Conservation (phyloP, 2,329 filamentous ascomycete genomes). For the Pestalotiopsis sp. region DNA sequence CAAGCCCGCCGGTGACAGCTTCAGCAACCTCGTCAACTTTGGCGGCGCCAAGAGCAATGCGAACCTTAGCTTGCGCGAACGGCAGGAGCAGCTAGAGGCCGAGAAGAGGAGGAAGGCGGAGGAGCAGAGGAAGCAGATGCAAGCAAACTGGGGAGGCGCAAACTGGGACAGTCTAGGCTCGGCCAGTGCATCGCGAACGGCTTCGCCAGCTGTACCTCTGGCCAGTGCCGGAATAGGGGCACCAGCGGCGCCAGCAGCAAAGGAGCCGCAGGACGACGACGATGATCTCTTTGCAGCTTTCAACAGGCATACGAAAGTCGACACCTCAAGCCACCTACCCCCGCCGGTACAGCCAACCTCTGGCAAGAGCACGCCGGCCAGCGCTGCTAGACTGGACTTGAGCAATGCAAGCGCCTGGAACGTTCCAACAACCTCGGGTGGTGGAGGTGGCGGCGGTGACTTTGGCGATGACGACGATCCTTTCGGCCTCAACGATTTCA, state of each 20-base stretch:
- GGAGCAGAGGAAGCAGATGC: slow-evolving; percentile 68
- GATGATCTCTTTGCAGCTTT: slow-evolving; percentile 70
- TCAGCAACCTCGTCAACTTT: slow-evolving; percentile 73
- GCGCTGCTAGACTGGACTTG: slow-evolving; percentile 48
- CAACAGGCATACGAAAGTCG: slow-evolving; percentile 64
- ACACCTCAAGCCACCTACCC: slow-evolving; percentile 65
- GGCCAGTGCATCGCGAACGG: slow-evolving; percentile 45
- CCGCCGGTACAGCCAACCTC: slow-evolving; percentile 45
- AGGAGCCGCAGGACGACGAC: slow-evolving; percentile 41
- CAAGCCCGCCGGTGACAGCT: slow-evolving; percentile 68
- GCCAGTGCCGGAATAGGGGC: slow-evolving; percentile 25
- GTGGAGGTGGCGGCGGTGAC: slow-evolving; percentile 20
- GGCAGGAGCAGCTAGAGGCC: slow-evolving; percentile 66
- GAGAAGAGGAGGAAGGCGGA: slow-evolving; percentile 73
- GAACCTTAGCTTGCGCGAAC: slow-evolving; percentile 76
- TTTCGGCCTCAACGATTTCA: slow-evolving; percentile 74
- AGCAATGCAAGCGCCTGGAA: slow-evolving; percentile 56
- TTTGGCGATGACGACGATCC: slow-evolving; percentile 79
- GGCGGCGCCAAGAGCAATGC: slow-evolving; percentile 60
- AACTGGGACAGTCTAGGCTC: slow-evolving; percentile 69
- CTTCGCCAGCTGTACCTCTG: slow-evolving; percentile 41
- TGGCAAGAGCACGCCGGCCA: slow-evolving; percentile 45
- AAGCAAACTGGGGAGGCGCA: slow-evolving; percentile 74
- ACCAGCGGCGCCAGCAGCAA: slow-evolving; percentile 19
- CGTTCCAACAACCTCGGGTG: slow-evolving; percentile 30